Conservation (phyloP, 352 stramenopile species). For the Phytopythium oedochilum region DNA sequence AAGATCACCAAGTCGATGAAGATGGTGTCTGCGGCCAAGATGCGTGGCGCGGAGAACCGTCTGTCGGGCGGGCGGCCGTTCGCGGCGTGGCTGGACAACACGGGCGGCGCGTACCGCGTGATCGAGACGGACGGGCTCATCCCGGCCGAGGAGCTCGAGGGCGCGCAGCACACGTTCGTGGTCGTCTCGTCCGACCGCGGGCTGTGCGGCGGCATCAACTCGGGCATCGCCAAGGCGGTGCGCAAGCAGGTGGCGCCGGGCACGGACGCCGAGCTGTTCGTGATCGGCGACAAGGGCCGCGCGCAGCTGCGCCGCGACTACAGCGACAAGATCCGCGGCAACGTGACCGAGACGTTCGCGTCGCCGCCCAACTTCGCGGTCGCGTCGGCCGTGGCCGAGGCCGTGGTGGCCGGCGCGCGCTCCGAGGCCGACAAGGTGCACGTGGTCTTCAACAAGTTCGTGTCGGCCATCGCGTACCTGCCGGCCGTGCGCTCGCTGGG, state of each 20-base stretch:
- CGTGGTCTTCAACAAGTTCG: conserved; percentile 97
- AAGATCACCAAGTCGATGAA: conserved; percentile 99
- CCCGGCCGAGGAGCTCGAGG: conserved; percentile 76
- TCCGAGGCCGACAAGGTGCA: conserved; percentile 93
- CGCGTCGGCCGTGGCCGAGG: conserved; percentile 89
- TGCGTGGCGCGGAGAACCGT: conserved; percentile 95
- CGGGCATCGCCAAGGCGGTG: conserved; percentile 90
- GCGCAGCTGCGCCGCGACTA: conserved; percentile 89
- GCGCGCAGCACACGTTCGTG: conserved; percentile 91
- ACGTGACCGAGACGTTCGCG: conserved; percentile 81
- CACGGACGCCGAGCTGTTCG: conserved; percentile 83
- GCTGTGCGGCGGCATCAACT: conserved; percentile 99
- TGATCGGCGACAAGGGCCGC: conserved; percentile 97
- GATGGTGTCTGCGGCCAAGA: conserved; percentile 99
- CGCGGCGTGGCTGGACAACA: conserved; percentile 80
- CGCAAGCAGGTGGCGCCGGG: conserved; percentile 80
- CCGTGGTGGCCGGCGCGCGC: conserved; percentile 57
- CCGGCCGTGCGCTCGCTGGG: conserved; percentile 86
- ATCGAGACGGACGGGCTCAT: conserved; percentile 88
- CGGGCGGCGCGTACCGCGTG: conserved; percentile 60
- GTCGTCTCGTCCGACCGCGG: conserved; percentile 97
- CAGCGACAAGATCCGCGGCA: conserved; percentile 51
- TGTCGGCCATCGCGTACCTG: conserved; percentile 95
- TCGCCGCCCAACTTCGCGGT: conserved; percentile 90
- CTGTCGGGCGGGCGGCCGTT: conserved; percentile 86